Percentiles rank a stretch among this genome's conserved stretches.
Evolutionary conservation across 1,284 basidiomycete genomes (phyloP).

Genomic region (Leccinum griseonigrum): DNA sequence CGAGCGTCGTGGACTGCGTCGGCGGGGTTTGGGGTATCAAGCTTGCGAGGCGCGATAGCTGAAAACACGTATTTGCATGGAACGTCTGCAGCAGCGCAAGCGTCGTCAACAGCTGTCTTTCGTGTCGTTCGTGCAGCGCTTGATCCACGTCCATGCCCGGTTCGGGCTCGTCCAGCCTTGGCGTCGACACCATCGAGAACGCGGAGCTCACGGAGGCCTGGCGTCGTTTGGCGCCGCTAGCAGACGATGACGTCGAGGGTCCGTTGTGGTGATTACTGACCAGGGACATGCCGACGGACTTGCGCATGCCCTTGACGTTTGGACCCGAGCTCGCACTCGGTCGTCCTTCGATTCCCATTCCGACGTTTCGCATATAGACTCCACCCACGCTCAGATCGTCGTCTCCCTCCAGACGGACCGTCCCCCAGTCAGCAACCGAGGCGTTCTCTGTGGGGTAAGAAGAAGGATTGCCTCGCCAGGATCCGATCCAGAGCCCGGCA

Average conservation of each 20-base stretch:
- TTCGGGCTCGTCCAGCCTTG: constrained; percentile 14
- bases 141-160: constrained; percentile 11
- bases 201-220: constrained; percentile 31
- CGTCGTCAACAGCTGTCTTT: constrained; percentile 56
- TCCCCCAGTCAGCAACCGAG: constrained; percentile 48
- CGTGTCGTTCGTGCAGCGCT: constrained; percentile 30
- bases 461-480: constrained; percentile 53
- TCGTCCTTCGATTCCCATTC: constrained; percentile 69
- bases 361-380: constrained; percentile 52
- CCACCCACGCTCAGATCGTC: constrained; percentile 47
- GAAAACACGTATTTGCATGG: constrained; percentile 65
- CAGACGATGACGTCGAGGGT: constrained; percentile 31
- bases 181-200: constrained; percentile 19
- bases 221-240: constrained; percentile 27
- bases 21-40: constrained; percentile 37
- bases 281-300: constrained; percentile 42
- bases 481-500: constrained; percentile 71
- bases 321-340: constrained; percentile 31
- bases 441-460: constrained; percentile 47
- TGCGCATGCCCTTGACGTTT: constrained; percentile 37
- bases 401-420: constrained; percentile 58
- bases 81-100: constrained; percentile 70
- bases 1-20: constrained; percentile 6
- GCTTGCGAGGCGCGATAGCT: constrained; percentile 57
- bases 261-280: constrained; percentile 29